Evolutionary conservation across 1,139 yeast species (phyloP).

Genomic region (Scheffersomyces illinoinensis): DNA sequence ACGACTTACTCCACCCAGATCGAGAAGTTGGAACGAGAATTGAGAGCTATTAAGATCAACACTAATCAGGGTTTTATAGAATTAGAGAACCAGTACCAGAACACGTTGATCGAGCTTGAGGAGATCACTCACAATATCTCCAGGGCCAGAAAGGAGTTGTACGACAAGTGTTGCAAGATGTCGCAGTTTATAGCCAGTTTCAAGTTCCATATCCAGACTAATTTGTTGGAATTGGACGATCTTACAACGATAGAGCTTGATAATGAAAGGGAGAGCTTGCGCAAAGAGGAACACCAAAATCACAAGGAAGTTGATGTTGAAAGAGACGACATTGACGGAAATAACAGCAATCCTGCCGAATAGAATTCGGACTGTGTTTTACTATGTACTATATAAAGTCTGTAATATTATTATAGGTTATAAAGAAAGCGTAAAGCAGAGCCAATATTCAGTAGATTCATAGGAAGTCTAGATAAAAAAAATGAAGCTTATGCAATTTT

Average conservation of each 20-base stretch:
- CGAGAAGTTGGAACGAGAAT: constrained; percentile 63
- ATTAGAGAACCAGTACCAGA: constrained; percentile 58
- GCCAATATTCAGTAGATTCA: background rate
- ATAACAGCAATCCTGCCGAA: background rate
- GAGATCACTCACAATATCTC: constrained; percentile 50
- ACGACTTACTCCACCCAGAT: constrained; percentile 61
- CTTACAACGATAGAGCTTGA: constrained; percentile 41
- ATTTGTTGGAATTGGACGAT: constrained; percentile 56
- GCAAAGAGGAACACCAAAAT: background rate
- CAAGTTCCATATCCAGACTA: constrained; percentile 63
- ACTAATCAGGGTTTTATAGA: constrained; percentile 56
- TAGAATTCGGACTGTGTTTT: background rate
- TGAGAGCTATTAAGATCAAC: constrained; percentile 52
- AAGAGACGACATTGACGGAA: background rate
- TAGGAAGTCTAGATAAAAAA: background rate
- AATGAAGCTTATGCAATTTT: background rate
- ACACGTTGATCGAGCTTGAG: constrained; percentile 56
- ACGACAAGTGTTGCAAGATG: constrained; percentile 54
- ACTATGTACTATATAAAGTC: background rate
- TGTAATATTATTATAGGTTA: background rate
- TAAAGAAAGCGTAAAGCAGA: background rate
- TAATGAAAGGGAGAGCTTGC: constrained; percentile 14
- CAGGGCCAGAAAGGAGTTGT: constrained; percentile 49
- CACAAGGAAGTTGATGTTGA: background rate
- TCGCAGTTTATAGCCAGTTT: constrained; percentile 62